phyloP scores from a whole-genome alignment of 2,329 filamentous ascomycete genomes.

The Xylariaceae sp. region DNA sequence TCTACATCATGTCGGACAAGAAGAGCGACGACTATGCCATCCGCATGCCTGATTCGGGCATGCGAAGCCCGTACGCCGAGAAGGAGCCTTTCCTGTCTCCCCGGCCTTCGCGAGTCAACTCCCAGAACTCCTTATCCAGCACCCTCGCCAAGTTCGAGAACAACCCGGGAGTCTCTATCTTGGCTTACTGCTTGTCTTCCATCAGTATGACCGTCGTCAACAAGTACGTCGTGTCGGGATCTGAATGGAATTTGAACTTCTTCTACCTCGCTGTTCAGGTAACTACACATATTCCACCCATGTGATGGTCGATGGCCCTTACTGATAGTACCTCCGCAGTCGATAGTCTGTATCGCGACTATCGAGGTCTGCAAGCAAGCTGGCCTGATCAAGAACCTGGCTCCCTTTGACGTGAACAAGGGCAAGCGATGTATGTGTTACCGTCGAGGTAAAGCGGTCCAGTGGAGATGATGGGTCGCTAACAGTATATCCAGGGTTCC shows the following conservation, averaged over 20 bases:
- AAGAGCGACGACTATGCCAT: conserved; percentile 80
- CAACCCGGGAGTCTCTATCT: conserved; percentile 74
- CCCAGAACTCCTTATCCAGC: conserved; percentile 29
- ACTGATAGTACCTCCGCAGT: conserved; percentile 46
- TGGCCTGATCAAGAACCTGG: conserved; percentile 76
- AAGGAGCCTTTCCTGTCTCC: conserved; percentile 44
- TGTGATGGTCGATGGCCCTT: background rate
- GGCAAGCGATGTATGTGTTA: conserved; percentile 77
- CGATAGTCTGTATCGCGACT: conserved; percentile 79
- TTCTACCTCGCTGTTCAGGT: conserved; percentile 92
- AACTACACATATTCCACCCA: conserved; percentile 24
- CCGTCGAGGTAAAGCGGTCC: no score
- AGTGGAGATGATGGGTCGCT: conserved; percentile 4
- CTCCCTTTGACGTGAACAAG: conserved; percentile 81
- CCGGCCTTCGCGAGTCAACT: conserved; percentile 34
- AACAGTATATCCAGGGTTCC: conserved; percentile 68
- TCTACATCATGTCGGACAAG: conserved; percentile 68
- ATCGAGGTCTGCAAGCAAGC: conserved; percentile 78
- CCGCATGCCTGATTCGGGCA: conserved; percentile 61
- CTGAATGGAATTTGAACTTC: conserved; percentile 92
- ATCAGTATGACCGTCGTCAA: conserved; percentile 99
- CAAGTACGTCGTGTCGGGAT: conserved; percentile 93
- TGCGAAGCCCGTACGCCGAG: conserved; percentile 43
- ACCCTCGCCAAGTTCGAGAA: conserved; percentile 56
- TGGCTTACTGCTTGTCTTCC: conserved; percentile 91